These are phyloP conservation scores for Neofusicoccum cordaticola DNA, from an alignment of 2,329 filamentous ascomycete genomes.

Conservation along the genomic window DNA sequence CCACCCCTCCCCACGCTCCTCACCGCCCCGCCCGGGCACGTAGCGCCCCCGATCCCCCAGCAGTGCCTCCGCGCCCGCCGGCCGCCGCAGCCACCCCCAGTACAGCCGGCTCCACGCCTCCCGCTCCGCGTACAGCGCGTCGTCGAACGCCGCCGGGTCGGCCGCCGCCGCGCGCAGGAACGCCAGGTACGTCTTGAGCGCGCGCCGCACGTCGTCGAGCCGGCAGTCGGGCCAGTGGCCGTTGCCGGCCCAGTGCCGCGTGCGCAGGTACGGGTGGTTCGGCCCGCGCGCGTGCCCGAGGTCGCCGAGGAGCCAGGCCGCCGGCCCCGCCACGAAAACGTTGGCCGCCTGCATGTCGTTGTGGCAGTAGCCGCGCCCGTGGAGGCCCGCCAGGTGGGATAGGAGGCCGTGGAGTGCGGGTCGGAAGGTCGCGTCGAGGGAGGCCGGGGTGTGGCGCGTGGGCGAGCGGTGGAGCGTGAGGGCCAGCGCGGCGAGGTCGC, in stretches of 20 bases:
- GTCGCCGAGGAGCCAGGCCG: conserved; percentile 28
- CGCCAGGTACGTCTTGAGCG: conserved; percentile 29
- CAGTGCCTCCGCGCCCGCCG: not conserved
- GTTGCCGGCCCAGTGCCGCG: conserved; percentile 26
- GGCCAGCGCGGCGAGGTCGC: conserved; percentile 17
- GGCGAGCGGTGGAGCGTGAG: not conserved
- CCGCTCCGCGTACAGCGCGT: conserved; percentile 22
- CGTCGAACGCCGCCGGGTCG: conserved; percentile 23
- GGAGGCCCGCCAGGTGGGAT: conserved; percentile 24
- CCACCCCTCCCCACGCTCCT: no score
- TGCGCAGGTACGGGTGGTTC: conserved; percentile 29
- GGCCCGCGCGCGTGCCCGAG: conserved; percentile 34
- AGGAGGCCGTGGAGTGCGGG: conserved; percentile 30
- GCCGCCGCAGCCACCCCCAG: conserved; percentile 22
- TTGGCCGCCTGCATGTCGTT: conserved; percentile 39
- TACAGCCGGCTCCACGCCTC: conserved; percentile 28
- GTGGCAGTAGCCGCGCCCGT: conserved; percentile 34
- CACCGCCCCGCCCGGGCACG: not conserved
- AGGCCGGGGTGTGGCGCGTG: not conserved
- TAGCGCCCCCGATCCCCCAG: not conserved
- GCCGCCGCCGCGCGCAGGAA: conserved; percentile 19
- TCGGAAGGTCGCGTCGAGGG: conserved; percentile 29
- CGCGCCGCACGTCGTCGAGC: conserved; percentile 31
- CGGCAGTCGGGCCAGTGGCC: conserved; percentile 27
- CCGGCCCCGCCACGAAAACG: conserved; percentile 25